Evolutionary conservation across 2,329 filamentous ascomycete species (phyloP), one percentile per base, ranked within the genome.

Genomic region (Xylaria digitata): DNA sequence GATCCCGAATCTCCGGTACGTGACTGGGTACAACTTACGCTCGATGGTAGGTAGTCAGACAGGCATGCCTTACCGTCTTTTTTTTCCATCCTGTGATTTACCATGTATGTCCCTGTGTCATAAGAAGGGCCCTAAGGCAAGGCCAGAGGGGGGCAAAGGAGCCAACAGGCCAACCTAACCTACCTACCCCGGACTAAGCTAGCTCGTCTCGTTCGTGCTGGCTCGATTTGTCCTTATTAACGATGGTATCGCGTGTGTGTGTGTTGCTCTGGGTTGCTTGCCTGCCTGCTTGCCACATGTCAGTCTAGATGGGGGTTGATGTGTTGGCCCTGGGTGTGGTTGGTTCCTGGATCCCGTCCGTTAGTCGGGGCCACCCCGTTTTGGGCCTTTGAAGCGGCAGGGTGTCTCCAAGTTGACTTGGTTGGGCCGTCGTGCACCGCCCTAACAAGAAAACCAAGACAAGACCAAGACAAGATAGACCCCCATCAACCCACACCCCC

Each of bases 281-380:
- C 71, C 74, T 75, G 74, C 73, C 73, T 70, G 74, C 69, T 69
- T 77, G 75, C 75, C 75, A 77, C 75, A 77, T 77, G 75, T 77
- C 75, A 75, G 71, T 54, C 68, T 55, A 64, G 72, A 74, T 71
- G 67, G 67, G 67, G 70, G 56, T 65, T 71, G 72, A 77, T 77
- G 75, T 73, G 75, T 71, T 76, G 71, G 72, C 66, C 67, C 42
- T 65, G 54, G 63, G 62, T n/a, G 63, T 70, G 69, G 66, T 68
- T 72, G 70, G 69, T 72, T 66, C 66, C 68, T 67, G 69, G 66
- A 58, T 66, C 59, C 63, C 62, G 52, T 46, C 63, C 60, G 60
- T 59, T 61, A 61, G 64, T 63, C 66, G 63, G 67, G 56, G 57
- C 56, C 60, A 68, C 63, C 66, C 68, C 69, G 63, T 70, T 67